Base-by-base conservation (phyloP, 495 filamentous ascomycete species). In the Acidomyces sp. region DNA sequence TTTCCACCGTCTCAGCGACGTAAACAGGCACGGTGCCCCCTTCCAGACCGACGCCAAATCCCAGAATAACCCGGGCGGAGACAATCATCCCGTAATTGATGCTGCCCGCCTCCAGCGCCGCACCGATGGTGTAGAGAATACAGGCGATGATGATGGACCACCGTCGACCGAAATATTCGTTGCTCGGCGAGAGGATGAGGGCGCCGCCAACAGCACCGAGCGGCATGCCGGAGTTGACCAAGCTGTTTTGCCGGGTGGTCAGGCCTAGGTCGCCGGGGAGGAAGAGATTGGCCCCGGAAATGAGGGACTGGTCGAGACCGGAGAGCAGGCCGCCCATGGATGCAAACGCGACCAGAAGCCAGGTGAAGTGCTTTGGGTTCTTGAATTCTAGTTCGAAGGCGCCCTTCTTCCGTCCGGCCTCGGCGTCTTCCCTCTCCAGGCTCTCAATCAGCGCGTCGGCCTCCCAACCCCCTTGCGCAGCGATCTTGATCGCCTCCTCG, bases 311-410 rank as follows among this genome's bases (percentile, higher is more conserved):
- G 50, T 78, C 74, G 7, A 78, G 59, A 51, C 73, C 74, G 9
- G 71, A 75, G 1, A 78, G 65, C 23, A 78, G 43, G 51, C 73
- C 74, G 41, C 72, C 72, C 67, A 76, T 71, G 2, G 68, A 72
- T 20, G 73, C 74, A 48, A 78, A 77, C 21, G 62, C 71, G n/a
- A 75, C 73, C 7, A 78, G 64, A 11, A 78, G 51, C 52, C 64
- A 75, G 24, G 71, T 76, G 48, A 75, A 78, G 31, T 55, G 27
- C 25, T 55, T 57, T 0, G 67, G 67, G 45, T 64, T 65, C 27
- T 55, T 43, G 22, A 61, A 33, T 1, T 46, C 55, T 17, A 63
- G 30, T 16, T 60, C 52, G 19, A 62, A 52, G 28, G 49, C 45
- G n/a, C 55, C 36, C 43, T 51, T 52, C 37, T 58, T 62, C 19